phyloP scores from a whole-genome alignment of 768 basidiomycete species.

The Ramaria sp. region DNA sequence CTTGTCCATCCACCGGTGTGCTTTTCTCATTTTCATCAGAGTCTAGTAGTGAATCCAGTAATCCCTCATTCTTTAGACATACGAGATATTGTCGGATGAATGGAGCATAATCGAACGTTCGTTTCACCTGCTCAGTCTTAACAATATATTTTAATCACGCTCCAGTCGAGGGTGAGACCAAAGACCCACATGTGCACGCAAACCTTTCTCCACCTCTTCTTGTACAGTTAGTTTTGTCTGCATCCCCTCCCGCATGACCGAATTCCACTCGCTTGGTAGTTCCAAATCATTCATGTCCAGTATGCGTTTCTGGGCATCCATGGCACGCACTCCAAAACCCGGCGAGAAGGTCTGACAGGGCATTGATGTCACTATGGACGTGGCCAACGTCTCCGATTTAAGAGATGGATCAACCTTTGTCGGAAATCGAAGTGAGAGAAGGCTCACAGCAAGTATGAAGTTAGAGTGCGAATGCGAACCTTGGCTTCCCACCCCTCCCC shows the following conservation, averaged over 20 bases:
- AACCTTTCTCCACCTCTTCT: constrained; percentile 37
- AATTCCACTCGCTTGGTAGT: constrained; percentile 35
- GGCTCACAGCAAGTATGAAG: neutral
- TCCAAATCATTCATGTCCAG: constrained; percentile 30
- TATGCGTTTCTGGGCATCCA: constrained; percentile 32
- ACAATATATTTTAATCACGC: neutral
- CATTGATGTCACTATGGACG: constrained; percentile 17
- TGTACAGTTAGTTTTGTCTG: constrained; percentile 29
- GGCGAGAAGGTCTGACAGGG: constrained; percentile 25
- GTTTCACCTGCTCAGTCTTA: constrained; percentile 44
- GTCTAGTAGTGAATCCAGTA: constrained; percentile 33
- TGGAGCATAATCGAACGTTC: constrained; percentile 55
- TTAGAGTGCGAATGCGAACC: neutral
- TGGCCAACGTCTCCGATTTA: constrained; percentile 22
- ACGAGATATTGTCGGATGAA: constrained; percentile 39
- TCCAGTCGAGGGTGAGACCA: neutral
- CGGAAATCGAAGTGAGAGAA: neutral
- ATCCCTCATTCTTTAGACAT: constrained; percentile 33
- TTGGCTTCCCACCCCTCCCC: constrained; percentile 28
- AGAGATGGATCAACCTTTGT: constrained; percentile 31
- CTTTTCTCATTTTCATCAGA: constrained; percentile 10
- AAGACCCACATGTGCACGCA: constrained; percentile 31
- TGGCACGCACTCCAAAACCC: constrained; percentile 35
- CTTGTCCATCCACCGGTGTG: neutral
- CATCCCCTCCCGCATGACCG: constrained; percentile 30